Percentiles rank a stretch among this genome's conserved stretches.
phyloP scores from a whole-genome alignment of 1,284 basidiomycete species.

The Apiotrichum sp. region DNA sequence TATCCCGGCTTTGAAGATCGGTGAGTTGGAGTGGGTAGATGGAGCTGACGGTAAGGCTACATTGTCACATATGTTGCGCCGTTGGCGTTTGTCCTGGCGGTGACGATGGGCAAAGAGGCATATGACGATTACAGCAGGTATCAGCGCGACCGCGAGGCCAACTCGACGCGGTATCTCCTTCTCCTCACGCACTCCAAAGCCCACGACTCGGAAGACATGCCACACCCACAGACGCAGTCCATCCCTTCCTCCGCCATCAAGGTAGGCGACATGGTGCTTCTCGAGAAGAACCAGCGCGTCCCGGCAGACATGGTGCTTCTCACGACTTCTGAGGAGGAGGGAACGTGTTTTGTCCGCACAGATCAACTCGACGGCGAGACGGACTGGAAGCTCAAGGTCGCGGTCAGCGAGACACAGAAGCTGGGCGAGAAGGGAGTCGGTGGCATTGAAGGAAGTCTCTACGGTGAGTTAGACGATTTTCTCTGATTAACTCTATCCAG shows the following conservation, averaged over 20 bases:
- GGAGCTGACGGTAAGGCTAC: constrained; percentile 59
- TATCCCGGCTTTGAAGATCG: constrained; percentile 91
- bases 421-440: constrained; percentile 64
- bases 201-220: constrained; percentile 14
- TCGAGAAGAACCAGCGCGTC: constrained; percentile 96
- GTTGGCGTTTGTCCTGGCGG: constrained; percentile 83
- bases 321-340: constrained; percentile 68
- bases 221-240: constrained; percentile 51
- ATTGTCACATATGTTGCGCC: constrained; percentile 95
- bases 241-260: constrained; percentile 81
- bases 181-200: constrained; percentile 54
- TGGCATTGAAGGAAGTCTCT: constrained; percentile 72
- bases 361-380: constrained; percentile 99
- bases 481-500: constrained; percentile 46
- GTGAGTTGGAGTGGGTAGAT: constrained; percentile 48
- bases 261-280: constrained; percentile 82
- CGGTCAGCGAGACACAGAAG: constrained; percentile 76
- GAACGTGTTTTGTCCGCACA: constrained; percentile 94
- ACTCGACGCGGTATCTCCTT: constrained; percentile 83
- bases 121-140: constrained; percentile 95
- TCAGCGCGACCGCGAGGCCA: constrained; percentile 85
- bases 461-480: constrained; percentile 53
- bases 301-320: constrained; percentile 91
- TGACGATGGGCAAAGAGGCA: constrained; percentile 98
- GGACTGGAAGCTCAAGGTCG: constrained; percentile 95